Evolutionary conservation across 441 rosid species (phyloP).

Genomic region (Macaranga tanarius): DNA sequence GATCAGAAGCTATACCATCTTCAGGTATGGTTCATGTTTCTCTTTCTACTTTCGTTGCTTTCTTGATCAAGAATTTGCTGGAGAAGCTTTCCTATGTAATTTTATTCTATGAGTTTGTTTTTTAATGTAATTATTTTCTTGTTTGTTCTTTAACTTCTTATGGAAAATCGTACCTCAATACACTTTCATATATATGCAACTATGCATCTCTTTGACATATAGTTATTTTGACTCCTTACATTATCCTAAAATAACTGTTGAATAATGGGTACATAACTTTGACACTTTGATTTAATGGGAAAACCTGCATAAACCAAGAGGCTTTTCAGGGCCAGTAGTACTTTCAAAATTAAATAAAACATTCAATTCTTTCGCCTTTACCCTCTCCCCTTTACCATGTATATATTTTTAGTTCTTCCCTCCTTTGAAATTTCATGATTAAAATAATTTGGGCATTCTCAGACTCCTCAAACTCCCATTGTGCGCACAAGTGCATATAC

Average conservation of each 20-base stretch:
- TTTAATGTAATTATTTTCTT: neutral
- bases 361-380: neutral
- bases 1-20: conserved; percentile 97
- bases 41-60: neutral
- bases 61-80: neutral
- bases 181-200: neutral
- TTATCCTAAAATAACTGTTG: neutral
- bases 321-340: neutral
- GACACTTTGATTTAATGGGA: too few species aligned
- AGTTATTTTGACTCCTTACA: neutral
- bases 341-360: neutral
- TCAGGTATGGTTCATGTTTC: conserved; percentile 51
- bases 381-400: neutral
- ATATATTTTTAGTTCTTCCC: neutral
- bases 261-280: neutral
- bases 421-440: conserved; percentile 3
- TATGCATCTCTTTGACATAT: neutral
- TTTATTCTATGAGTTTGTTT: neutral
- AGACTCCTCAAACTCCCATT: conserved; percentile 98
- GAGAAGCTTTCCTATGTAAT: neutral
- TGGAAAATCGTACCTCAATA: neutral
- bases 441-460: conserved; percentile 29
- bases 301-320: neutral
- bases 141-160: neutral
- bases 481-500: conserved; percentile 80